phyloP scores from a whole-genome alignment of 495 filamentous ascomycete genomes.

The Viridothelium virens region DNA sequence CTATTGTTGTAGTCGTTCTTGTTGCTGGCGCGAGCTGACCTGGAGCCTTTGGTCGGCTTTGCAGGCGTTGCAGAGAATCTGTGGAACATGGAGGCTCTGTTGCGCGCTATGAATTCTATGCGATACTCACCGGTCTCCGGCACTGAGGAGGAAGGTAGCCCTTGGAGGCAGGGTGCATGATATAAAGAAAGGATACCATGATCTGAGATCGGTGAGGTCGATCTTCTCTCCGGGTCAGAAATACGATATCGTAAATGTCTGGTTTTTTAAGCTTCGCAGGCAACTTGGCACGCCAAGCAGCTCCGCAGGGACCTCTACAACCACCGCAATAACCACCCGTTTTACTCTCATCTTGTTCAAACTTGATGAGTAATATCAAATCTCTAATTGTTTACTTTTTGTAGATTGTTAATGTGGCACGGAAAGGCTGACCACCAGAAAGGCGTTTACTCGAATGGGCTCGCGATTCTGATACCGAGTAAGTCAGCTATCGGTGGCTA shows the following conservation, averaged over 20 bases:
- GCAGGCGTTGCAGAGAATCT: slow-evolving; percentile 9
- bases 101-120: not conserved
- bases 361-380: too few species aligned
- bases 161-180: not conserved
- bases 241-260: not conserved
- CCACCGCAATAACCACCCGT: too few species aligned
- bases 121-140: not conserved
- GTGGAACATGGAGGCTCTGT: slow-evolving; percentile 6
- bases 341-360: too few species aligned
- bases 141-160: not conserved
- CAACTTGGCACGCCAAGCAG: too few species aligned
- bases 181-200: not conserved
- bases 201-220: not conserved
- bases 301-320: too few species aligned
- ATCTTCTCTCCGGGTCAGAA: not conserved
- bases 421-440: too few species aligned
- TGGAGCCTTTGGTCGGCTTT: slow-evolving; percentile 7
- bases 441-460: too few species aligned
- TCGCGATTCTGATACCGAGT: too few species aligned
- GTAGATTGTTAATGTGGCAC: too few species aligned
- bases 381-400: too few species aligned
- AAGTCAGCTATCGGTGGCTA: too few species aligned
- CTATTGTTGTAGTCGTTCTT: not conserved
- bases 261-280: not conserved
- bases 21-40: slow-evolving; percentile 4